phyloP scores from a whole-genome alignment of 2,329 filamentous ascomycete species.

The Alternaria novae-zelandiae region DNA sequence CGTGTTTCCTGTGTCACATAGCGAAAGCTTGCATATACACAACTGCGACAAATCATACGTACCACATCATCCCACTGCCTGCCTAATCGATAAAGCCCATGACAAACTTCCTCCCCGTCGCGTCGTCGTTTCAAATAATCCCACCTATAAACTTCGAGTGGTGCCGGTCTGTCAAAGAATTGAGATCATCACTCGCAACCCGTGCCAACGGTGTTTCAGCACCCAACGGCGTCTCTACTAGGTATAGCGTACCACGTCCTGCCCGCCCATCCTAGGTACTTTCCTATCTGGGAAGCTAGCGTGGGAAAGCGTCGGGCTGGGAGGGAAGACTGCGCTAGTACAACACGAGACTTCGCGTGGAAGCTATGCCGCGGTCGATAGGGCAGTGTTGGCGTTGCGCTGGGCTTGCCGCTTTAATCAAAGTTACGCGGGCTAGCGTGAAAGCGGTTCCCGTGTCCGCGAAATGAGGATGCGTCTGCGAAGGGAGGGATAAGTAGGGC shows the following conservation, averaged over 20 bases:
- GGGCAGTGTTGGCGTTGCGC: not conserved
- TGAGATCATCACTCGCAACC: not conserved
- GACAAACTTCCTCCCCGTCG: not conserved
- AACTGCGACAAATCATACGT: not conserved
- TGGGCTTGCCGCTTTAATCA: conserved; percentile 5
- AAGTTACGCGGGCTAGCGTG: conserved; percentile 3
- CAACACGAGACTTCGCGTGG: conserved; percentile 17
- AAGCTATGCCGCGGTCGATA: conserved; percentile 29
- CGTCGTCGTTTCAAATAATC: not conserved
- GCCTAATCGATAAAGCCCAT: not conserved
- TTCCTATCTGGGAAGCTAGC: conserved; percentile 6
- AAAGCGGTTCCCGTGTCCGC: conserved; percentile 11
- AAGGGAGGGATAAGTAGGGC: conserved; percentile 17
- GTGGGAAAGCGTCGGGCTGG: not conserved
- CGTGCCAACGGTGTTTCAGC: conserved; percentile 8
- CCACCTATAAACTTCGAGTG: not conserved
- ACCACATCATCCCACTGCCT: not conserved
- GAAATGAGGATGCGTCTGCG: conserved; percentile 15
- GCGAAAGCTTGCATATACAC: not conserved
- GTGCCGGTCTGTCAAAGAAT: not conserved
- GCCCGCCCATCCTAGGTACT: not conserved
- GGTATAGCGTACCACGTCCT: conserved; percentile 3
- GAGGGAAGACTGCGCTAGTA: not conserved
- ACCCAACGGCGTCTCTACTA: conserved; percentile 6
- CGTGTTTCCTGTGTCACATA: not conserved